Conservation (phyloP, 2,329 filamentous ascomycete species). For the Clonostachys rosea region DNA sequence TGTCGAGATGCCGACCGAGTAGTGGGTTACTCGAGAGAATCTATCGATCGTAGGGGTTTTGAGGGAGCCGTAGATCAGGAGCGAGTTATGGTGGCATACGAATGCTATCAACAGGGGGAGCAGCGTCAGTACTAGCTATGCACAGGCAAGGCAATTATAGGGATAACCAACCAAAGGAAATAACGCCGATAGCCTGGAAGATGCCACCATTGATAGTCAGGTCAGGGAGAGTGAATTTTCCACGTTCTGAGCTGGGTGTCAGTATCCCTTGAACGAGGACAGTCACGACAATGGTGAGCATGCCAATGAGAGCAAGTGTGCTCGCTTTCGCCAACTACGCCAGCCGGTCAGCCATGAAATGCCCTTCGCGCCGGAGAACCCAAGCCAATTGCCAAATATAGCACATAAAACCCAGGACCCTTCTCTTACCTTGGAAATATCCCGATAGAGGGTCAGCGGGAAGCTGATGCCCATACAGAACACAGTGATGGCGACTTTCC, state of each 20-base stretch:
- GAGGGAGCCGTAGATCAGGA: slow-evolving; percentile 94
- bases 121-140: neutral
- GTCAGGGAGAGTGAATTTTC: slow-evolving; percentile 64
- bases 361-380: neutral
- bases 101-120: slow-evolving; percentile 37
- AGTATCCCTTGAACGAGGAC: slow-evolving; percentile 79
- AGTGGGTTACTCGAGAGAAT: slow-evolving; percentile 90
- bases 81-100: slow-evolving; percentile 86
- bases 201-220: slow-evolving; percentile 82
- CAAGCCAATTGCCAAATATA: neutral
- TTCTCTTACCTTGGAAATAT: slow-evolving; percentile 81
- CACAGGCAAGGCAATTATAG: neutral
- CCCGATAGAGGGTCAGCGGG: slow-evolving; percentile 87
- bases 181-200: slow-evolving; percentile 95
- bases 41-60: slow-evolving; percentile 93
- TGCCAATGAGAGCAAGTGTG: slow-evolving; percentile 86
- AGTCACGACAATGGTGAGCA: slow-evolving; percentile 84
- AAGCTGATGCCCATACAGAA: slow-evolving; percentile 84
- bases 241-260: slow-evolving; percentile 67
- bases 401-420: neutral
- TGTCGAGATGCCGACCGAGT: slow-evolving; percentile 85
- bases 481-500: slow-evolving; percentile 80
- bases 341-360: neutral
- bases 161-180: slow-evolving; percentile 75
- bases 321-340: slow-evolving; percentile 88